phyloP scores from a whole-genome alignment of 2,329 filamentous ascomycete species.

The Zasmidium angulare region DNA sequence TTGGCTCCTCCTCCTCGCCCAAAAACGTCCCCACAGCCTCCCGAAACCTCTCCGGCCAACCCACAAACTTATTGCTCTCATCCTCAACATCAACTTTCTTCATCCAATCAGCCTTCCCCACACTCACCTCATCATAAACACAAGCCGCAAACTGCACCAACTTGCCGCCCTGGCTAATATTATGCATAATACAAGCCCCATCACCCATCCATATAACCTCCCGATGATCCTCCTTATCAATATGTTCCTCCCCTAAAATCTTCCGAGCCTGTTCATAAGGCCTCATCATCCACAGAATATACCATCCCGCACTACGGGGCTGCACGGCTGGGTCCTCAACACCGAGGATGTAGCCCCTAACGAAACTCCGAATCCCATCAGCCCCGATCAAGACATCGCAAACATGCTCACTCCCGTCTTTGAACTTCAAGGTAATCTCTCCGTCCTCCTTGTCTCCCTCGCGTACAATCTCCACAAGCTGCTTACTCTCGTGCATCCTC shows the following conservation, averaged over 20 bases:
- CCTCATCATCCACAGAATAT: slow-evolving; percentile 9
- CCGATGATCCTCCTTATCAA: slow-evolving; percentile 11
- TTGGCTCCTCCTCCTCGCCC: background rate
- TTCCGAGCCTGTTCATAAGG: slow-evolving; percentile 14
- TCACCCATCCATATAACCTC: slow-evolving; percentile 15
- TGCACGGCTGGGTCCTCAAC: slow-evolving; percentile 11
- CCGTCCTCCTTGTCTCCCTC: background rate
- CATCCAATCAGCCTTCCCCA: slow-evolving; percentile 6
- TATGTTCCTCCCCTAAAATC: slow-evolving; percentile 9
- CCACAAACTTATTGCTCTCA: slow-evolving; percentile 6
- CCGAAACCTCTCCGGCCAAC: slow-evolving; percentile 10
- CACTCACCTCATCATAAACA: background rate
- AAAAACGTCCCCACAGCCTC: slow-evolving; percentile 3
- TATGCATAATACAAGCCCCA: slow-evolving; percentile 16
- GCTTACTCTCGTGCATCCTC: slow-evolving; percentile 15
- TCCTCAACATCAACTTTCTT: slow-evolving; percentile 8
- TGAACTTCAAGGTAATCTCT: slow-evolving; percentile 5
- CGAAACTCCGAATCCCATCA: slow-evolving; percentile 15
- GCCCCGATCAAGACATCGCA: slow-evolving; percentile 16
- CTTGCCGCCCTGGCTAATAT: slow-evolving; percentile 11
- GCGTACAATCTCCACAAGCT: slow-evolving; percentile 10
- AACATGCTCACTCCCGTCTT: slow-evolving; percentile 4
- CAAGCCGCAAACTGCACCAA: slow-evolving; percentile 11
- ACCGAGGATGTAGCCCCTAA: slow-evolving; percentile 15
- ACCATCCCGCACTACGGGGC: slow-evolving; percentile 11